These are phyloP conservation scores for Daldinia loculata DNA, from an alignment of 495 filamentous ascomycete species.

Conservation along the genomic window DNA sequence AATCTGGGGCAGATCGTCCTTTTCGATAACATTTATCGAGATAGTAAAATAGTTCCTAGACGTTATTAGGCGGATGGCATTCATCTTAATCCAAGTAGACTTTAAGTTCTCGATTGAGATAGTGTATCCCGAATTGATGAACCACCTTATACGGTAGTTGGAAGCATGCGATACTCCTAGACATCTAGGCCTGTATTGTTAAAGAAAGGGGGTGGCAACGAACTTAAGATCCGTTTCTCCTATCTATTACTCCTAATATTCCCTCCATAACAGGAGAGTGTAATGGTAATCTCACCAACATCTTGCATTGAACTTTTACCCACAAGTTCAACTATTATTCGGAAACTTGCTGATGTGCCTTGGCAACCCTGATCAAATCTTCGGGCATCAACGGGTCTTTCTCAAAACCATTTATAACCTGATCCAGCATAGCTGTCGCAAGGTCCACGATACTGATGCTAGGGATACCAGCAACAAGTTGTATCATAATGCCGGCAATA, in stretches of 20 bases:
- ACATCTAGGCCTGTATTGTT: background rate
- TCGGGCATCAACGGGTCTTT: conserved; percentile 55
- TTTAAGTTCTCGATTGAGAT: background rate
- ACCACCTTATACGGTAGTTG: background rate
- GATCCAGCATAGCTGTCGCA: conserved; percentile 53
- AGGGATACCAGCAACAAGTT: conserved; percentile 39
- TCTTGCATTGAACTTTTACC: background rate
- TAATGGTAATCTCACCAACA: background rate
- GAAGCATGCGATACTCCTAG: background rate
- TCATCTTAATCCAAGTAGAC: background rate
- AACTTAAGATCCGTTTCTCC: background rate
- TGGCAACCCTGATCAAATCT: conserved; percentile 55
- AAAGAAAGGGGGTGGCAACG: background rate
- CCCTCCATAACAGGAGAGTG: background rate
- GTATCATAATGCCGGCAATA: conserved; percentile 20
- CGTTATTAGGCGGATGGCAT: background rate
- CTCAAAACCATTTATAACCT: conserved; percentile 55
- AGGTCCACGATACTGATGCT: conserved; percentile 52
- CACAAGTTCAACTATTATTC: background rate
- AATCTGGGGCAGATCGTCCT: background rate
- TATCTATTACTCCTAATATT: background rate
- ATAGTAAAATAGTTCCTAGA: background rate
- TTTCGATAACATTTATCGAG: background rate
- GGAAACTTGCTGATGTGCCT: background rate
- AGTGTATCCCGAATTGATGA: background rate